A percentile compares a stretch with the other conserved stretches of the same genome.
Evolutionary conservation across 2,329 filamentous ascomycete species (phyloP).

Genomic region (Arachnopeziza araneosa): DNA sequence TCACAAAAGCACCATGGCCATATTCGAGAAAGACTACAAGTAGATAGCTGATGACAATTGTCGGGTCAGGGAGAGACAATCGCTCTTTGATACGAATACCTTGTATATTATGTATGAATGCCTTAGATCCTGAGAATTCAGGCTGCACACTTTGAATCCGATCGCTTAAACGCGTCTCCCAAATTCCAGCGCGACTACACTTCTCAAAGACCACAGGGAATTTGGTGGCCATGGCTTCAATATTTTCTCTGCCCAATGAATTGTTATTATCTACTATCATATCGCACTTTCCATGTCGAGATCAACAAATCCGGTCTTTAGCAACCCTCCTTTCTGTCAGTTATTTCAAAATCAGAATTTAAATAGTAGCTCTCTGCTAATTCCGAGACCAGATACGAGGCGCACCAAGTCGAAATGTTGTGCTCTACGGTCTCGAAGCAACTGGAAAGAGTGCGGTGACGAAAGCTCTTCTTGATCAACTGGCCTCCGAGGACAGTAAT

Average conservation of each 20-base stretch:
- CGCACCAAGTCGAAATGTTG: conserved; percentile 46
- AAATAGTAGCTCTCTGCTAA: neutral
- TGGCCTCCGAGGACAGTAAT: conserved; percentile 42
- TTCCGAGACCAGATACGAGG: conserved; percentile 6
- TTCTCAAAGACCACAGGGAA: neutral
- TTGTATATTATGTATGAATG: neutral
- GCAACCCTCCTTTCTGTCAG: conserved; percentile 44
- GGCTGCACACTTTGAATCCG: neutral
- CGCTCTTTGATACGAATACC: neutral
- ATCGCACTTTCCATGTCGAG: conserved; percentile 50
- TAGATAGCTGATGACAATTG: too few species aligned
- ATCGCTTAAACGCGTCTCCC: neutral
- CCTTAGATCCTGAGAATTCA: neutral
- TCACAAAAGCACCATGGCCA: too few species aligned
- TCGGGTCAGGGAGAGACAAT: neutral
- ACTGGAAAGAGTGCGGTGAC: conserved; percentile 79
- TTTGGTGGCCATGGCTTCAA: conserved; percentile 29
- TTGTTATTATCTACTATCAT: conserved; percentile 40
- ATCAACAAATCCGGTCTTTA: conserved; percentile 53
- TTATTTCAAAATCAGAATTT: neutral
- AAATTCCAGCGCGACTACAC: neutral
- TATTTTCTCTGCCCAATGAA: conserved; percentile 50
- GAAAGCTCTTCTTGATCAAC: conserved; percentile 50
- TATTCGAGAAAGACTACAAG: too few species aligned
- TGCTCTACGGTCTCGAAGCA: conserved; percentile 78